phyloP scores from a whole-genome alignment of 768 basidiomycete species.

The Gelatoporia subvermispora region DNA sequence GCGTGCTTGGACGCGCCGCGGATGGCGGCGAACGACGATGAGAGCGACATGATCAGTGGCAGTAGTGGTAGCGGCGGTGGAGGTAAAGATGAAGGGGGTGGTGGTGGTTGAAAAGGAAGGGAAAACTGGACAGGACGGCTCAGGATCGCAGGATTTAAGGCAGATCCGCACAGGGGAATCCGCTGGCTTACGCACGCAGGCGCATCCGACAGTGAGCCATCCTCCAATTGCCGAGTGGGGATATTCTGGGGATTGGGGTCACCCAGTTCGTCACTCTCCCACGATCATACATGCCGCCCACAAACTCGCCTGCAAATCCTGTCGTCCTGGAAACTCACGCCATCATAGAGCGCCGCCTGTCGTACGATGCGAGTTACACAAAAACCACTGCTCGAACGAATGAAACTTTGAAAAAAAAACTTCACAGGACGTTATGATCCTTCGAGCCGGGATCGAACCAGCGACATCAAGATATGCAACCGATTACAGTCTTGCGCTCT shows the following conservation, averaged over 20 bases:
- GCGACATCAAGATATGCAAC: slow-evolving; percentile 13
- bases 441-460: slow-evolving; percentile 19
- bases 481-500: slow-evolving; percentile 19
- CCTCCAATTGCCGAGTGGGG: no score
- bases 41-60: slow-evolving; percentile 1
- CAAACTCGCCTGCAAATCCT: no score
- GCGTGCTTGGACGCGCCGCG: slow-evolving; percentile 25
- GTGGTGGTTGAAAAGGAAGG: not conserved
- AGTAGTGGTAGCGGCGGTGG: no score
- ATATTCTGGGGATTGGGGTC: no score
- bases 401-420: not conserved
- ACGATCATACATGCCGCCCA: no score
- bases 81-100: not conserved
- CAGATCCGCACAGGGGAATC: no score
- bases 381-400: not conserved
- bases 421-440: not conserved
- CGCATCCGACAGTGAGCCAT: no score
- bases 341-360: not conserved
- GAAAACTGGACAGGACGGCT: not conserved
- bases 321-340: not conserved
- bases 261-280: no score
- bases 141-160: not conserved
- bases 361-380: not conserved
- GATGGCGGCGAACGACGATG: slow-evolving; percentile 23
- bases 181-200: no score